Evolutionary conservation across 2,329 filamentous ascomycete genomes (phyloP).

Genomic region (Septoria linicola): DNA sequence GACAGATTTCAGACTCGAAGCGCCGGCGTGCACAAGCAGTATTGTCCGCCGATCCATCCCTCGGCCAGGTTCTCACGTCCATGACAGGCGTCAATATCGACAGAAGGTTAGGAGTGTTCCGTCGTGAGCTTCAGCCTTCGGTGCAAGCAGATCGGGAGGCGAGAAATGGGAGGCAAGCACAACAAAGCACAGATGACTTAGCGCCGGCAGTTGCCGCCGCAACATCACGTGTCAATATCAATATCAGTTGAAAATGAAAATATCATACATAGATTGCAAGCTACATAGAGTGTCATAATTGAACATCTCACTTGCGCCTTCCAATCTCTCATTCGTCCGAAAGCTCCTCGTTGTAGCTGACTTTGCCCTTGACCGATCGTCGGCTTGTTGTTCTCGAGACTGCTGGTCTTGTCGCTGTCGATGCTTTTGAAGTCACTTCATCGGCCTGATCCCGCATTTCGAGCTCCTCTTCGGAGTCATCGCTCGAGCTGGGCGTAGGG

Average conservation of each 20-base stretch:
- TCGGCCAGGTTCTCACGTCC: background rate
- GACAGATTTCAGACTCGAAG: slow-evolving; percentile 42
- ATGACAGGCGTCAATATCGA: slow-evolving; percentile 8
- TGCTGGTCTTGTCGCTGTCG: slow-evolving; percentile 11
- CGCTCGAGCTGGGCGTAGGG: slow-evolving; percentile 23
- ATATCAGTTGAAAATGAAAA: too few relatives aligned
- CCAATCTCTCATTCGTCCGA: slow-evolving; percentile 10
- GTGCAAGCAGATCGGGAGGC: too few relatives aligned
- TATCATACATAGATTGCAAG: too few relatives aligned
- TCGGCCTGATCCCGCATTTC: slow-evolving; percentile 12
- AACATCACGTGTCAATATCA: too few relatives aligned
- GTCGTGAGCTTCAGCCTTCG: too few relatives aligned
- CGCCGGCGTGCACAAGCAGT: slow-evolving; percentile 49
- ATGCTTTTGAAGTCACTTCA: background rate
- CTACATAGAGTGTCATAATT: too few relatives aligned
- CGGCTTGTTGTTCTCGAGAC: slow-evolving; percentile 19
- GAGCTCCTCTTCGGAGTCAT: slow-evolving; percentile 13
- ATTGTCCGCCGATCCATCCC: slow-evolving; percentile 19
- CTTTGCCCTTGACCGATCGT: slow-evolving; percentile 20
- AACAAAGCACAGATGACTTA: too few relatives aligned
- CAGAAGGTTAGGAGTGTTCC: too few relatives aligned
- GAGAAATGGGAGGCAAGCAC: too few relatives aligned
- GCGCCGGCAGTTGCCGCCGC: too few relatives aligned
- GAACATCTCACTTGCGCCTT: too few relatives aligned
- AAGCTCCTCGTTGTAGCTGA: slow-evolving; percentile 24